A percentile compares a stretch with the other conserved stretches of the same genome.
Conservation (phyloP, 345 rosid species). For the Turritis glabra region DNA sequence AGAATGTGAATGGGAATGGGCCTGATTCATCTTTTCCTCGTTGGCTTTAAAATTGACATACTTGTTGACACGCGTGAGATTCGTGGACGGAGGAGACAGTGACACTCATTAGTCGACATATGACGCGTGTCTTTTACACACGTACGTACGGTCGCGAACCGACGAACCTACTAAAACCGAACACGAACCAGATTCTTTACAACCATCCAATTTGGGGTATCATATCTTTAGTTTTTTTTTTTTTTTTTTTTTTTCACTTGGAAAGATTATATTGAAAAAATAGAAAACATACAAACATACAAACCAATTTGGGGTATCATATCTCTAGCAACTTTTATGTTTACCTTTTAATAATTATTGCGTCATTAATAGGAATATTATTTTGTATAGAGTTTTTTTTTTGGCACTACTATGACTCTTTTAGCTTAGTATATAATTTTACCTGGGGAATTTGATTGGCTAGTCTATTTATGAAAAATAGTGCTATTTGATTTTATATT, state of each 20-base stretch:
- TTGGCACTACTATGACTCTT: background rate
- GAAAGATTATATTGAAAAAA: no score
- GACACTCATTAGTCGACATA: constrained; percentile 28
- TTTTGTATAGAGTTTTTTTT: background rate
- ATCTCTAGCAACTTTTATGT: background rate
- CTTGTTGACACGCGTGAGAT: constrained; percentile 37
- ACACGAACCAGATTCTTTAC: constrained; percentile 32
- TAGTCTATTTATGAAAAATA: background rate
- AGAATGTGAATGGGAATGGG: constrained; percentile 29
- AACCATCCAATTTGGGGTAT: constrained; percentile 38
- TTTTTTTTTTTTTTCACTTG: no score
- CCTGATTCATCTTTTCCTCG: constrained; percentile 36
- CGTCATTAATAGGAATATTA: constrained; percentile 9
- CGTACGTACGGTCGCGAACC: constrained; percentile 17
- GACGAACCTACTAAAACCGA: constrained; percentile 26
- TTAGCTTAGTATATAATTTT: background rate
- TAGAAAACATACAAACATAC: no score
- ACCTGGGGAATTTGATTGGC: no score
- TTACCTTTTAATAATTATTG: constrained; percentile 12
- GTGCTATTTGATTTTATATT: background rate
- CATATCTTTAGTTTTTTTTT: no score
- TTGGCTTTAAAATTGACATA: constrained; percentile 20
- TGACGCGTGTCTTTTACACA: constrained; percentile 8
- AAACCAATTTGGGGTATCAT: constrained; percentile 36
- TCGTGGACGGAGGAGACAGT: constrained; percentile 32